These are phyloP conservation scores for Talaromyces sp. DNA, from an alignment of 2,329 filamentous ascomycete species.

Conservation along the genomic window DNA sequence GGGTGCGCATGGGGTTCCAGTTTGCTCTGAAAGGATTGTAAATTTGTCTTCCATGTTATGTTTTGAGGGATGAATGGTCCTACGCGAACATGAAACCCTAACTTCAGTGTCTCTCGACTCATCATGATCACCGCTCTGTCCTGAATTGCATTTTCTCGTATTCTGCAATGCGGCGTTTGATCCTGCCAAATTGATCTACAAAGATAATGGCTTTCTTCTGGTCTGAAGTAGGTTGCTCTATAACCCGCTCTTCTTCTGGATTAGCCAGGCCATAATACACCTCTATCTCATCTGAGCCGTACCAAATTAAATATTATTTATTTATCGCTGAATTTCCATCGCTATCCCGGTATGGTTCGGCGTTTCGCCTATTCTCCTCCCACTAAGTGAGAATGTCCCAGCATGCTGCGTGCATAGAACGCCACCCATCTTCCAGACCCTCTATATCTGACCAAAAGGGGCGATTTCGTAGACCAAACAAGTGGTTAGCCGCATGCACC, in stretches of 20 bases:
- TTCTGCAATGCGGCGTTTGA: neutral
- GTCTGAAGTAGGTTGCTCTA: neutral
- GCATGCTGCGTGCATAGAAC: slow-evolving; percentile 1
- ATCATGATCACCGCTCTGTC: neutral
- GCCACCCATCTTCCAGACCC: neutral
- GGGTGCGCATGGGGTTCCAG: neutral
- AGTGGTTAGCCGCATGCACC: neutral
- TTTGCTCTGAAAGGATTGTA: neutral
- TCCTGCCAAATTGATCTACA: neutral
- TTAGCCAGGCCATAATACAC: neutral
- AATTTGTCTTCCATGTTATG: neutral
- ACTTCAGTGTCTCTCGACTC: neutral
- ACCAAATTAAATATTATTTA: neutral
- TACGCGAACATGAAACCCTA: neutral
- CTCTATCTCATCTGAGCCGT: neutral
- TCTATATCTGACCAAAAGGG: neutral
- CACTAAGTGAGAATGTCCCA: neutral
- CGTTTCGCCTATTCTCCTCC: neutral
- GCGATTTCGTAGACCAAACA: neutral
- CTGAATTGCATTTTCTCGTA: neutral
- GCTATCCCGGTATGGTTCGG: neutral
- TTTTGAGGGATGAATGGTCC: neutral
- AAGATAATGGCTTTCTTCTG: neutral
- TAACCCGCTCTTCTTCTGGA: neutral
- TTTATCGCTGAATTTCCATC: neutral